Evolutionary conservation across 2,329 filamentous ascomycete genomes (phyloP), one percentile per base, ranked within the genome.

Genomic region (Purpureocillium takamizusanense): DNA sequence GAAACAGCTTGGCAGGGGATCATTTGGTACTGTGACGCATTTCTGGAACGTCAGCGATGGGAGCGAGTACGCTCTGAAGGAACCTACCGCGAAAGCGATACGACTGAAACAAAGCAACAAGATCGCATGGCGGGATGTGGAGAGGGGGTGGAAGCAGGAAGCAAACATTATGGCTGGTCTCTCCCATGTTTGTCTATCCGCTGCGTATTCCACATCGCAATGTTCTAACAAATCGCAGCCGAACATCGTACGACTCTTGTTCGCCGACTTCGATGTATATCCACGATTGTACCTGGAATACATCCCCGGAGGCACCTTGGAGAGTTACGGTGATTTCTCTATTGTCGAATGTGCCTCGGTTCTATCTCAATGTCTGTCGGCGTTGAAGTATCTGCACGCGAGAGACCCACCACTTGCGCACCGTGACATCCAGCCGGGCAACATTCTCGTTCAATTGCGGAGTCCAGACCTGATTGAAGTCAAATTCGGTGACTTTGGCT

Each of bases 351-450:
- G n/a, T n/a, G n/a, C n/a, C n/a, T n/a, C n/a, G n/a, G n/a, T n/a
- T n/a, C n/a, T n/a, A n/a, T n/a, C n/a, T n/a, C 46, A 51, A 33
- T 42, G 42, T 29, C 18, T 41, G 2, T 45, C 39, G 4, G 49
- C 47, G 21, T 32, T 51, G 13, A 28, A 16, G 32, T 50, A 46
- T 30, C 36, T 51, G 10, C 47, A 51, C 14, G 37, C 32, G 4
- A 30, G 16, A 1, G 18, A 38, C 1, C 18, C 43, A 10, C 44
- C 43, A 23, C 92, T 95, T 54, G 86, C 94, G 4, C 89, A 95
- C 59, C 81, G 89, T 40, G 89, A 95, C 51, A 94, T 95, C 63
- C 94, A 94, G 60, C 87, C 87, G 0, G 86, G 92, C 55, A 94
- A 94, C 54, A 95, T 95, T 15, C 67, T 95, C 7, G 67, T 95